These are phyloP conservation scores for Psilocybe mexicana DNA, from an alignment of 1,284 basidiomycete species.

Conservation along the genomic window DNA sequence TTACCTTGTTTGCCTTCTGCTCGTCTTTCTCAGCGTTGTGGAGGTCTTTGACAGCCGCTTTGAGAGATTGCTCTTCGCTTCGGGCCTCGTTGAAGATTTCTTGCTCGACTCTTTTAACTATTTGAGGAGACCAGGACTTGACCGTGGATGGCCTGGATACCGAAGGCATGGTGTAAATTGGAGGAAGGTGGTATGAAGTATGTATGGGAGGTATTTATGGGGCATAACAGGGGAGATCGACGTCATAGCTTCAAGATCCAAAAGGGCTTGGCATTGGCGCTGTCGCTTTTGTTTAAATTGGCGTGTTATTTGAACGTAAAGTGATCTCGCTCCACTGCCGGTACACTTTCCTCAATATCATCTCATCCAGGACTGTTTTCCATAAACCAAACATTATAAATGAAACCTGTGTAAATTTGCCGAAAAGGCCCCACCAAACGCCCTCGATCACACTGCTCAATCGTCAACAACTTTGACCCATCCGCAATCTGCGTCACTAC, in stretches of 20 bases:
- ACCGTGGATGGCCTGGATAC: background rate
- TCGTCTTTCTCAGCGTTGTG: conserved; percentile 46
- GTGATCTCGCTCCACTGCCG: too few relatives aligned
- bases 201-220: background rate
- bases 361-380: too few relatives aligned
- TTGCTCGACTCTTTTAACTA: conserved; percentile 48
- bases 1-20: conserved; percentile 50
- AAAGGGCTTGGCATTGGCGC: background rate
- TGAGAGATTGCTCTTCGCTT: conserved; percentile 46
- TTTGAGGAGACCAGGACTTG: conserved; percentile 18
- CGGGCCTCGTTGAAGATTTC: conserved; percentile 45
- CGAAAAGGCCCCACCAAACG: background rate
- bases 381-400: background rate
- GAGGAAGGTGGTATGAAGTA: background rate
- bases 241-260: background rate
- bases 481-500: background rate
- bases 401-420: background rate
- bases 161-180: background rate
- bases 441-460: background rate
- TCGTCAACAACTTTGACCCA: background rate
- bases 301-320: too few relatives aligned
- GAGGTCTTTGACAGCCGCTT: conserved; percentile 48
- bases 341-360: too few relatives aligned
- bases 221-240: background rate
- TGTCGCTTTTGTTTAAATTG: background rate